Percentiles rank a stretch among this genome's conserved stretches.
Conservation (phyloP, 23 red algal genomes). For the Gracilaria gracilis region DNA sequence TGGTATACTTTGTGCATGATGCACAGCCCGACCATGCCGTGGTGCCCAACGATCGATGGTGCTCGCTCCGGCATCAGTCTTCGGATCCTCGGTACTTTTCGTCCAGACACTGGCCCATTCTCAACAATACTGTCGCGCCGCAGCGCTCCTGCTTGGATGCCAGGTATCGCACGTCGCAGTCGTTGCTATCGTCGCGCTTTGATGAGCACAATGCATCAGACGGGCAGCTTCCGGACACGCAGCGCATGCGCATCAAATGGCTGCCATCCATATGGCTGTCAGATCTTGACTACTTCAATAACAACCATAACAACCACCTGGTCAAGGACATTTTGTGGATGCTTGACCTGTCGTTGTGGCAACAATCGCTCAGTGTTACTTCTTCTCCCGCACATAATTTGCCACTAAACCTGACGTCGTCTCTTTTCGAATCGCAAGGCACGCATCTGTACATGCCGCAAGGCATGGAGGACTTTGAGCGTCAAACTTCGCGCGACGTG, state of each 20-base stretch:
- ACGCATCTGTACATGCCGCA: slow-evolving; percentile 59
- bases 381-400: slow-evolving; percentile 6
- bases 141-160: slow-evolving; percentile 49
- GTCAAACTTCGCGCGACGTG: slow-evolving; percentile 40
- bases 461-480: slow-evolving; percentile 30
- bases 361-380: slow-evolving; percentile 9
- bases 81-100: slow-evolving; percentile 51
- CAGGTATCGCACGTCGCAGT: slow-evolving; percentile 12
- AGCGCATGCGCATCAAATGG: slow-evolving; percentile 32
- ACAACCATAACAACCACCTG: slow-evolving; percentile 62
- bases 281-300: slow-evolving; percentile 42
- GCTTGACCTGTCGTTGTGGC: slow-evolving; percentile 52
- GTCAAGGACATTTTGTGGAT: slow-evolving; percentile 56
- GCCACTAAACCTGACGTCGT: background rate
- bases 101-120: slow-evolving; percentile 62
- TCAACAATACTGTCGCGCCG: slow-evolving; percentile 37
- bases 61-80: slow-evolving; percentile 32
- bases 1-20: slow-evolving; percentile 55
- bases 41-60: slow-evolving; percentile 39
- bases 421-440: slow-evolving; percentile 1
- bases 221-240: background rate
- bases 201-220: too few relatives aligned
- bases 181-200: background rate
- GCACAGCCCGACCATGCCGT: background rate
- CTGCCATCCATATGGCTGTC: slow-evolving; percentile 40